Base-by-base conservation (phyloP, 176 grass and related monocot species). In the Eragrostis curvula region DNA sequence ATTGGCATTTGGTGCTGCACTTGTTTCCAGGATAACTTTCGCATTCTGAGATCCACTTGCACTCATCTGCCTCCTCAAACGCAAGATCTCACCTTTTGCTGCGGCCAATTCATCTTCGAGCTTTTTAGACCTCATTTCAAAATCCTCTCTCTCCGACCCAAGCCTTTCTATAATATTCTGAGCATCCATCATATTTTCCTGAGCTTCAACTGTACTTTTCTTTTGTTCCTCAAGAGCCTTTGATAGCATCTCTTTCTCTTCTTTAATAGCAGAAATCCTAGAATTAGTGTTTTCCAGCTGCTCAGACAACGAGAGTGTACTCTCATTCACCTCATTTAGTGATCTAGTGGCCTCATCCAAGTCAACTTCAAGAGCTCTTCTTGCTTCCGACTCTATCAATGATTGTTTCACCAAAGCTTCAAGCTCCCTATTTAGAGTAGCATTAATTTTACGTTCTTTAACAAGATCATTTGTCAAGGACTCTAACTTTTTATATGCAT, bases 21-120 rank as follows among this genome's bases (percentile, higher is more conserved):
- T 66, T 59, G 78, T 50, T 66, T 72, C 83, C 8, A 9, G 32
- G 57, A 77, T 2, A 70, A 79, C 24, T 78, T 64, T 45, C n/a
- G 72, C 42, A 76, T 67, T 78, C 5, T 32, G 55, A 73, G 77
- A 65, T 44, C 36, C 62, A 66, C 57, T 78, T 27, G 40, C 46
- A 69, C 82, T 88, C 70, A 88, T 90, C 65, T 92, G 79, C 68
- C 89, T 82, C 70, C 92, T 90, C 49, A 99, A 62, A 77, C 83
- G 67, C 53, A 99, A 91, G 77, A 99, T 96, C 68, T 96, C 89
- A 65, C 96, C 96, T 71, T 99, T 96, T 40, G 91, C 91, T 43
- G 83, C 87, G 73, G 85, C 79, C 77, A 96, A 89, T 79, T 99
- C 96, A 50, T 96, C 96, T 88, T 96, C 93, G 61, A 99, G 89